Conservation (phyloP, 257 asterid genomes). For the Solanum phureja region DNA sequence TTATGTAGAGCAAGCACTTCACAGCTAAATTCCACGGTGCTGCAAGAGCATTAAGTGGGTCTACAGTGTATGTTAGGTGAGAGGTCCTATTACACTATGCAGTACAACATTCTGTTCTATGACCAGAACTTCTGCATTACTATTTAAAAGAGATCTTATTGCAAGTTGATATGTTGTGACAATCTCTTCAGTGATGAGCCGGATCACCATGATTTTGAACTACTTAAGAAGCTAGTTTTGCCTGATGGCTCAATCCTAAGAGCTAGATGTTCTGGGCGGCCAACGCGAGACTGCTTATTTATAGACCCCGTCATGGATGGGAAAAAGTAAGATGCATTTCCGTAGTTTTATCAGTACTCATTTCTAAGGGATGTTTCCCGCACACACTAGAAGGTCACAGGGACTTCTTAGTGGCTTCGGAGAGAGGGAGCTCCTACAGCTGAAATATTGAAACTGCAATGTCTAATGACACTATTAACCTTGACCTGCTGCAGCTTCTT, state of each 20-base stretch:
- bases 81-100: background rate
- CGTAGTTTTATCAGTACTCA: background rate
- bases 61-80: constrained; percentile 38
- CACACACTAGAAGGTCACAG: background rate
- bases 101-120: background rate
- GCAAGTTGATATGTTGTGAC: background rate
- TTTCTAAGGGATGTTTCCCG: background rate
- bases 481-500: background rate
- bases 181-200: constrained; percentile 34
- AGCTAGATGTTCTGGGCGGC: constrained; percentile 53
- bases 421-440: background rate
- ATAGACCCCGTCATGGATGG: constrained; percentile 50
- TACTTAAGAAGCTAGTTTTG: constrained; percentile 50
- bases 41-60: background rate
- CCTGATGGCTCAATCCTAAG: constrained; percentile 60
- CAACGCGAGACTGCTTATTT: constrained; percentile 32
- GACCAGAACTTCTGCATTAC: background rate
- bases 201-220: constrained; percentile 43
- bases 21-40: constrained; percentile 55
- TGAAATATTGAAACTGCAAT: background rate
- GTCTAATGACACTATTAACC: background rate
- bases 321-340: constrained; percentile 6
- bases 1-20: constrained; percentile 31
- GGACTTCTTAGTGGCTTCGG: background rate
- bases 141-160: background rate